These are phyloP conservation scores for Cardamine resedifolia DNA, from an alignment of 345 rosid genomes.

Conservation along the genomic window DNA sequence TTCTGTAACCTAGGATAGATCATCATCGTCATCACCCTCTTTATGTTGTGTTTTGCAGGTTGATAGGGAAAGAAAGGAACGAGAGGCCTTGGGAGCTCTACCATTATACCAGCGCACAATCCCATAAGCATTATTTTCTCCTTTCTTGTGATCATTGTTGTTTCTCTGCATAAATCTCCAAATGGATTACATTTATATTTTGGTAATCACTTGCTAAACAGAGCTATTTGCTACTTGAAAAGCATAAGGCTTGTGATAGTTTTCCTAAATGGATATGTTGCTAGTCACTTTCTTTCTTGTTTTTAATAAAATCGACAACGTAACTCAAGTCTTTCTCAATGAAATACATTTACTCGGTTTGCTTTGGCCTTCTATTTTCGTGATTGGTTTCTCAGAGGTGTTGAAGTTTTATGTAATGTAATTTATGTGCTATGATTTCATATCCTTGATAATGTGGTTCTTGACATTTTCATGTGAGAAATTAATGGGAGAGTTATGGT, in stretches of 20 bases:
- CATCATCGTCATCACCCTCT: not conserved
- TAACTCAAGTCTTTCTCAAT: conserved; percentile 17
- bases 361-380: not conserved
- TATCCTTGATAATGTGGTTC: not conserved
- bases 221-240: conserved; percentile 15
- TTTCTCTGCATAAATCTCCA: conserved; percentile 26
- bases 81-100: conserved; percentile 90
- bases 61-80: conserved; percentile 76
- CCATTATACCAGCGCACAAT: conserved; percentile 86
- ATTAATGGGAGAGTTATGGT: conserved; percentile 2
- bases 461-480: conserved; percentile 6
- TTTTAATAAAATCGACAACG: conserved; percentile 14
- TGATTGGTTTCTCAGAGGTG: not conserved
- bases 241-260: conserved; percentile 9
- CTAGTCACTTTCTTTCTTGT: conserved; percentile 10
- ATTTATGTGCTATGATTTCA: not conserved
- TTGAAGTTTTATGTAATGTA: not conserved
- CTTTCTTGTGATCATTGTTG: not conserved
- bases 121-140: conserved; percentile 46
- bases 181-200: conserved; percentile 19
- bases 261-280: conserved; percentile 15
- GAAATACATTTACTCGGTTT: not conserved
- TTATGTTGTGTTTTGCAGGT: conserved; percentile 51
- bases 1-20: not conserved
- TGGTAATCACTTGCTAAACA: not conserved